These are phyloP conservation scores for Candida odintsovae DNA, from an alignment of 805 yeast species.

Conservation along the genomic window DNA sequence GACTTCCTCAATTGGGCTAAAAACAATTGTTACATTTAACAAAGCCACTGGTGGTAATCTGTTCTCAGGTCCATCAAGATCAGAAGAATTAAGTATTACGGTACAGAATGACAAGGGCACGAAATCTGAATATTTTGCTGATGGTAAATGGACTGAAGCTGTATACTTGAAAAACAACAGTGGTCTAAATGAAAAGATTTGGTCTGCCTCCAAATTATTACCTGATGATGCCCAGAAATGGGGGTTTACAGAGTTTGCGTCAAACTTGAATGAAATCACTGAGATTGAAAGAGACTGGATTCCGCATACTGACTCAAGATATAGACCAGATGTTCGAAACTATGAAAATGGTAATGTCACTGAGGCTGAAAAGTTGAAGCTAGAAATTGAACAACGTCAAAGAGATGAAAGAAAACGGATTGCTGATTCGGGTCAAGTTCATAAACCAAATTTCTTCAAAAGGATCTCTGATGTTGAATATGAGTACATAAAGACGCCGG, in stretches of 20 bases:
- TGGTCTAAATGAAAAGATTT: conserved; percentile 38
- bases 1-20: conserved; percentile 60
- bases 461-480: conserved; percentile 36
- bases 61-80: conserved; percentile 70
- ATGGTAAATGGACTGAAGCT: conserved; percentile 83
- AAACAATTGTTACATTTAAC: conserved; percentile 69
- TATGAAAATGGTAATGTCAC: conserved; percentile 69
- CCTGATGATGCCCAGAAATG: conserved; percentile 55
- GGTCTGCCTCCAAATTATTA: conserved; percentile 69
- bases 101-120: conserved; percentile 16
- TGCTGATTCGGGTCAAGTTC: conserved; percentile 38
- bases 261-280: conserved; percentile 76
- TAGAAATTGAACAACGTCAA: conserved; percentile 71
- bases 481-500: conserved; percentile 40
- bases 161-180: conserved; percentile 35
- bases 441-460: conserved; percentile 62
- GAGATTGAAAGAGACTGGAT: conserved; percentile 54
- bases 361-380: conserved; percentile 66
- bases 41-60: conserved; percentile 55
- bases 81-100: conserved; percentile 56
- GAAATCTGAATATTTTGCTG: conserved; percentile 17
- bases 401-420: conserved; percentile 63
- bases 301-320: conserved; percentile 85
- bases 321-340: conserved; percentile 75
- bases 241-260: conserved; percentile 83